Percentiles rank a stretch among this genome's conserved stretches.
These are phyloP conservation scores for Daldinia eschscholtzii DNA, from an alignment of 2,329 filamentous ascomycete genomes.

Conservation along the genomic window DNA sequence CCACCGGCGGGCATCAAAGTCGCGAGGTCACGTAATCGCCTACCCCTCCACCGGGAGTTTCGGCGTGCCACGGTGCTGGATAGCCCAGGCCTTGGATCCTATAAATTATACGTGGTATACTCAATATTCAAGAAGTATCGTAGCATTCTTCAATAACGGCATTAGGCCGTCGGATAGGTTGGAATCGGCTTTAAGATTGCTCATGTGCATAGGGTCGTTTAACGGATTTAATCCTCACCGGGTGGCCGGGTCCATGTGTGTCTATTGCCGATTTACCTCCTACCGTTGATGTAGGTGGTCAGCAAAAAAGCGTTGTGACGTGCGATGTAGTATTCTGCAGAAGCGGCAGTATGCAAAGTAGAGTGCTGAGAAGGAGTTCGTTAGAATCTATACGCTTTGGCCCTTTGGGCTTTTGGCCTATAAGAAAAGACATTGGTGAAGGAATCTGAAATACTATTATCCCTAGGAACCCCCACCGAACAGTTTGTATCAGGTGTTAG, in stretches of 20 bases:
- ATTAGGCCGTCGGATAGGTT: slow-evolving; percentile 27
- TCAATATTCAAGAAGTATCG: slow-evolving; percentile 20
- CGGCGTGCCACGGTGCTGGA: slow-evolving; percentile 4
- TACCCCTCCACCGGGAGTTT: slow-evolving; percentile 23
- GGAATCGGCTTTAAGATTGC: slow-evolving; percentile 25
- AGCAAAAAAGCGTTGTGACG: slow-evolving; percentile 20
- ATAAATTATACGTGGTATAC: slow-evolving; percentile 21
- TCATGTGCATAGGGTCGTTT: slow-evolving; percentile 16
- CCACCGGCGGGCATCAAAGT: background rate
- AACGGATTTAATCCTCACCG: slow-evolving; percentile 37
- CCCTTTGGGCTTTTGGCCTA: background rate
- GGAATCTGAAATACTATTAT: background rate
- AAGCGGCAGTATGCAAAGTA: slow-evolving; percentile 12
- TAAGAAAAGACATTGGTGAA: slow-evolving; percentile 8
- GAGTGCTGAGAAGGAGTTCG: slow-evolving; percentile 25
- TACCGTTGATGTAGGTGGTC: slow-evolving; percentile 24
- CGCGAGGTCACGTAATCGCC: slow-evolving; percentile 11
- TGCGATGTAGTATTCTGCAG: slow-evolving; percentile 16
- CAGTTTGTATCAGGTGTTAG: background rate
- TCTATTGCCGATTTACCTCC: slow-evolving; percentile 28
- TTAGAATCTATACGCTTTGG: slow-evolving; percentile 1
- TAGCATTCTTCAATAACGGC: slow-evolving; percentile 20
- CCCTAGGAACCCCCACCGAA: background rate
- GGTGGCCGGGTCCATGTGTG: slow-evolving; percentile 2
- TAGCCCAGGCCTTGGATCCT: slow-evolving; percentile 14